Conservation (phyloP, 352 stramenopile species). For the Phytophthora citrophthora region DNA sequence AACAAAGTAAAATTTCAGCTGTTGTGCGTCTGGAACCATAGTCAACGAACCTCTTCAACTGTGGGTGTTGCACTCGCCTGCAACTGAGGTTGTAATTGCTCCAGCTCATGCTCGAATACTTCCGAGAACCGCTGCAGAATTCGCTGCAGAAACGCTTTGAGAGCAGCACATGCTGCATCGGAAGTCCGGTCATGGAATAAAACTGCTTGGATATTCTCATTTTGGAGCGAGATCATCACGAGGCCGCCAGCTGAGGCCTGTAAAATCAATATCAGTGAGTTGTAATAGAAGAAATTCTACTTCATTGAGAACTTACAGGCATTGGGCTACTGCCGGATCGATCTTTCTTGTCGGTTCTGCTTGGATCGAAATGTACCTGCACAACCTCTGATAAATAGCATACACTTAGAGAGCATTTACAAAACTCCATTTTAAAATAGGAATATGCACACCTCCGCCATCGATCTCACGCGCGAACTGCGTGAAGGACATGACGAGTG, state of each 20-base stretch:
- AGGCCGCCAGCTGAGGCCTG: conserved; percentile 52
- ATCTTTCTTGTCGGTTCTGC: conserved; percentile 39
- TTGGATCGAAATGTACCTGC: conserved; percentile 70
- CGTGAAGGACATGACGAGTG: conserved; percentile 83
- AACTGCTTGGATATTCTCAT: conserved; percentile 64
- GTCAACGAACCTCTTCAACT: conserved; percentile 33
- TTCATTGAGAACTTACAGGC: conserved; percentile 18
- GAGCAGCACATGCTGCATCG: conserved; percentile 45
- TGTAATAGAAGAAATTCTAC: neutral
- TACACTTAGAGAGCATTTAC: conserved; percentile 33
- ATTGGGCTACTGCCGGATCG: conserved; percentile 26
- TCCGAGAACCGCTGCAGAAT: conserved; percentile 58
- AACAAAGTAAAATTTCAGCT: conserved; percentile 5
- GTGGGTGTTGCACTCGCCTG: conserved; percentile 49
- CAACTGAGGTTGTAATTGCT: conserved; percentile 49
- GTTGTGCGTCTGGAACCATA: neutral
- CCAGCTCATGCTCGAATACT: conserved; percentile 51
- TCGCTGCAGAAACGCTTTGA: conserved; percentile 67
- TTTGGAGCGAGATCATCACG: conserved; percentile 80
- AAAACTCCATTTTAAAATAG: conserved; percentile 3
- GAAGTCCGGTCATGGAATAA: conserved; percentile 81
- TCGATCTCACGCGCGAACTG: conserved; percentile 90
- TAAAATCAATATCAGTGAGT: neutral
- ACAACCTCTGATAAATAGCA: conserved; percentile 48
- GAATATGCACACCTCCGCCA: conserved; percentile 51